These are phyloP conservation scores for Epichloe festucae DNA, from an alignment of 2,329 filamentous ascomycete genomes.

Conservation along the genomic window DNA sequence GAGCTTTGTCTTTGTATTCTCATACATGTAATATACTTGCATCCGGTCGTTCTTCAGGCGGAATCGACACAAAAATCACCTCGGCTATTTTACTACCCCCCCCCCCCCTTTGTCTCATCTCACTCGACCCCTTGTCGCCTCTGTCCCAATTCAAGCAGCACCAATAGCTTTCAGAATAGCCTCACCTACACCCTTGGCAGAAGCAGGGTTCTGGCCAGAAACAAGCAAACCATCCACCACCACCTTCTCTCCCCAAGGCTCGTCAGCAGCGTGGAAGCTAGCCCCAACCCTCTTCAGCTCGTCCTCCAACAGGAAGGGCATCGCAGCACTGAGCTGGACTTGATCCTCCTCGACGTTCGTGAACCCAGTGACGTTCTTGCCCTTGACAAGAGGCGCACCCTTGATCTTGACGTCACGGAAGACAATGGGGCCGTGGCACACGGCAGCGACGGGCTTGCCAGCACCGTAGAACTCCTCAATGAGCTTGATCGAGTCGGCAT, in stretches of 20 bases:
- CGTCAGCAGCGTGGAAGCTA: conserved; percentile 40
- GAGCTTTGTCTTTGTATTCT: too few species aligned
- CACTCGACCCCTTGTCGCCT: too few species aligned
- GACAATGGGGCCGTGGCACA: conserved; percentile 57
- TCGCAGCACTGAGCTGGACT: conserved; percentile 31
- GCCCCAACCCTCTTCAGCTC: conserved; percentile 39
- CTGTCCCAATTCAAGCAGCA: conserved; percentile 4
- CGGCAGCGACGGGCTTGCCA: conserved; percentile 50
- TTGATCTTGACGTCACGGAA: conserved; percentile 43
- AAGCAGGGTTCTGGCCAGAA: conserved; percentile 46
- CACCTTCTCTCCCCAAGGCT: conserved; percentile 36
- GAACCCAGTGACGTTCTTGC: conserved; percentile 48
- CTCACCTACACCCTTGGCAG: conserved; percentile 36
- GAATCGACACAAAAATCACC: too few species aligned
- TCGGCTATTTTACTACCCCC: too few species aligned
- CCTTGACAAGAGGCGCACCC: conserved; percentile 41
- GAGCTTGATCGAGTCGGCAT: conserved; percentile 43
- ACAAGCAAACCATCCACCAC: conserved; percentile 39
- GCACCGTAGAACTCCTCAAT: conserved; percentile 48
- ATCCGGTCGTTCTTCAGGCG: too few species aligned
- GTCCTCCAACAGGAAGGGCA: conserved; percentile 48
- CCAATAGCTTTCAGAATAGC: conserved; percentile 34
- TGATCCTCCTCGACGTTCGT: conserved; percentile 43
- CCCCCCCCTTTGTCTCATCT: too few species aligned
- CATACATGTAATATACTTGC: too few species aligned